Evolutionary conservation across 208 protist species (phyloP).

Genomic region (Crithidia acanthocephali): DNA sequence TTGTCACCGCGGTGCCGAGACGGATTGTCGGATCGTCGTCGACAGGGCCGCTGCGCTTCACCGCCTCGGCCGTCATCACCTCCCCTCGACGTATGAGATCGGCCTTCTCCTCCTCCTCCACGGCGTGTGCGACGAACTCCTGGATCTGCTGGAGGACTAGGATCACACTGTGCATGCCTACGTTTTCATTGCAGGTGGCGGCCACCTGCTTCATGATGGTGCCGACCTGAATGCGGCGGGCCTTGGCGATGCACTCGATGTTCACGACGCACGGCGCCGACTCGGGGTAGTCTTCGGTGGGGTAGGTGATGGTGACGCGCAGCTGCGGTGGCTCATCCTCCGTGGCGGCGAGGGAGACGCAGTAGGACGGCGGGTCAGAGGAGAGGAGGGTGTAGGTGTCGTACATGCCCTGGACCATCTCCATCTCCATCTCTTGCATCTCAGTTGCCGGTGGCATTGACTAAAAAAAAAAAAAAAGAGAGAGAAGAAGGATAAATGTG

Average conservation of each 20-base stretch:
- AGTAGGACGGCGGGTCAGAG: constrained; percentile 79
- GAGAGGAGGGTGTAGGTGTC: constrained; percentile 78
- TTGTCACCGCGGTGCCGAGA: constrained; percentile 80
- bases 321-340: constrained; percentile 79
- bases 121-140: constrained; percentile 62
- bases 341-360: constrained; percentile 64
- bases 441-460: constrained; percentile 73
- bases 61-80: constrained; percentile 50
- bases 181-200: constrained; percentile 66
- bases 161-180: constrained; percentile 79
- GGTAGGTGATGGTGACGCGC: constrained; percentile 77
- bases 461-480: constrained; percentile 12
- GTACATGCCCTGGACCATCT: constrained; percentile 93
- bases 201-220: constrained; percentile 64
- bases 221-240: constrained; percentile 64
- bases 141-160: constrained; percentile 78
- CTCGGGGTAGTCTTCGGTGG: constrained; percentile 76
- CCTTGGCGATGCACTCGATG: constrained; percentile 74
- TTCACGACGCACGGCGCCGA: constrained; percentile 48
- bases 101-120: constrained; percentile 73
- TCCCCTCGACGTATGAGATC: constrained; percentile 74
- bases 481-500: background rate
- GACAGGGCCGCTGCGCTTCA: constrained; percentile 22
- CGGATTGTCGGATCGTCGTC: constrained; percentile 76
- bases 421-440: constrained; percentile 92